Evolutionary conservation across 306 rosid genomes (phyloP).

Genomic region (Quercus engelmannii): DNA sequence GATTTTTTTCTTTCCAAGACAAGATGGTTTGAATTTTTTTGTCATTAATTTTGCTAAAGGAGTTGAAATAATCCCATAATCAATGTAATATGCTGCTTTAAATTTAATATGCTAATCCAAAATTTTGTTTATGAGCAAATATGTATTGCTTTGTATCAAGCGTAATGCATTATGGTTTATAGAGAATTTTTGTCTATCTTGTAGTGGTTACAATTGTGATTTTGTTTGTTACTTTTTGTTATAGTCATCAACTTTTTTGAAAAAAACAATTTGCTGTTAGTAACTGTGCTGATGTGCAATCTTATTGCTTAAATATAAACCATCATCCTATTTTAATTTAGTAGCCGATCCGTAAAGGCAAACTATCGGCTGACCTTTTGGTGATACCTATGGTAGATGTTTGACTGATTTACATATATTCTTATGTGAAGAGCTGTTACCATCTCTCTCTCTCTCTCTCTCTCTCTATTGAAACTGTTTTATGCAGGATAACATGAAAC

Average conservation of each 20-base stretch:
- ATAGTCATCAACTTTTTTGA: background rate
- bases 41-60: background rate
- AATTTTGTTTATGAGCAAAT: background rate
- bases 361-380: background rate
- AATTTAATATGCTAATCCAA: background rate
- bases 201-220: background rate
- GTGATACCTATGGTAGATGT: background rate
- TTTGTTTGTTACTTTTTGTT: background rate
- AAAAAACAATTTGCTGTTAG: background rate
- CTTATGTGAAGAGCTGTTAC: conserved; percentile 19
- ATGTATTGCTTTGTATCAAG: background rate
- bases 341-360: background rate
- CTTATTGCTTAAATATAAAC: background rate
- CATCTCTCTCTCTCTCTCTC: background rate
- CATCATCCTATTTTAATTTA: background rate
- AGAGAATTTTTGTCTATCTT: background rate
- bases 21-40: background rate
- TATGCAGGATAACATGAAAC: conserved; percentile 88
- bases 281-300: background rate
- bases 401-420: background rate
- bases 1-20: background rate
- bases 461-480: conserved; percentile 19
- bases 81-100: background rate
- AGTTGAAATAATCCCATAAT: background rate
- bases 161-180: background rate